Conservation (phyloP, 2,329 filamentous ascomycete genomes). For the Diaporthe sp. region DNA sequence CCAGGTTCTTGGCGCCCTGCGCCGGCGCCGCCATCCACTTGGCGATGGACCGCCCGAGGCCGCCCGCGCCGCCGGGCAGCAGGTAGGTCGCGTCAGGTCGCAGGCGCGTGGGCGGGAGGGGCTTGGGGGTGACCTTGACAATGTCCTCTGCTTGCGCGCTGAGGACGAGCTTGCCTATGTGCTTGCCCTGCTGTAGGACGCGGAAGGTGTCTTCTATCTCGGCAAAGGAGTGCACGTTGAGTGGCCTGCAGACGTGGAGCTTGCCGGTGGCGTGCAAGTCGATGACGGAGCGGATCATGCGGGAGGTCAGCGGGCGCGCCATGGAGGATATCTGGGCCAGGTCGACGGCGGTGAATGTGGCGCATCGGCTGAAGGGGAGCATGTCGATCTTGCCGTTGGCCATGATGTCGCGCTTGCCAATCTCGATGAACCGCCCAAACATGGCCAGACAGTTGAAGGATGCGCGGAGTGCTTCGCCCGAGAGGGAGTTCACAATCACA, state of each 20-base stretch:
- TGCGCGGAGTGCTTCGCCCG: conserved; percentile 48
- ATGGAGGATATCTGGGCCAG: conserved; percentile 42
- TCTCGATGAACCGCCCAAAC: conserved; percentile 53
- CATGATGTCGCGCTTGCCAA: conserved; percentile 51
- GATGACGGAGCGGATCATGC: conserved; percentile 32
- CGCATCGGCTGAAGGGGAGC: conserved; percentile 40
- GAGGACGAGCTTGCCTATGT: conserved; percentile 55
- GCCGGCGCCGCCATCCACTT: conserved; percentile 48
- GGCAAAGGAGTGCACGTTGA: conserved; percentile 33
- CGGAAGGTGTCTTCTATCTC: conserved; percentile 56
- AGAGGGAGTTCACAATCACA: conserved; percentile 50
- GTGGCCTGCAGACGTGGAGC: conserved; percentile 35
- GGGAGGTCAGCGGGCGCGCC: conserved; percentile 22
- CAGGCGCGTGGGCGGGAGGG: conserved; percentile 38
- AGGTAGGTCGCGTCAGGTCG: conserved; percentile 49
- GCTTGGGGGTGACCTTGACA: conserved; percentile 44
- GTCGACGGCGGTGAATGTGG: conserved; percentile 50
- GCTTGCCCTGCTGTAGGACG: conserved; percentile 48
- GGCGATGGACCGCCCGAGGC: conserved; percentile 50
- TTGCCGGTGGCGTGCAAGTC: conserved; percentile 33
- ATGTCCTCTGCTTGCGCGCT: conserved; percentile 43
- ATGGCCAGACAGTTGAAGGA: conserved; percentile 52
- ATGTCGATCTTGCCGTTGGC: conserved; percentile 54
- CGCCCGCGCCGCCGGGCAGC: conserved; percentile 52
- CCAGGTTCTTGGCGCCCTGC: conserved; percentile 50